Conservation (phyloP, 164 flowering plant species). For the Tinospora cordifolia region DNA sequence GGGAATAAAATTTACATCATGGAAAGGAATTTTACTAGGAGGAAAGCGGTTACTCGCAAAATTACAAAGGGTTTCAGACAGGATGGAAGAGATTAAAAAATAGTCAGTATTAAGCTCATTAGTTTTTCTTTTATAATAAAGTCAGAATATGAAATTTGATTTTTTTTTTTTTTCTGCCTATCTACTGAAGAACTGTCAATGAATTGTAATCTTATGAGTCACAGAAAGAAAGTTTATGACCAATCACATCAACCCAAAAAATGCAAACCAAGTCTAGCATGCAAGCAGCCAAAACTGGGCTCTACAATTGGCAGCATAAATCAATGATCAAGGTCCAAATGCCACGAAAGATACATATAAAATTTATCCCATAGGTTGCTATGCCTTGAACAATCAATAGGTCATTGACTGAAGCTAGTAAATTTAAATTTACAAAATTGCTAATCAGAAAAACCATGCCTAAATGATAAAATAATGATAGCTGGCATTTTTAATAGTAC, state of each 20-base stretch:
- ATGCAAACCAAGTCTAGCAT: not conserved
- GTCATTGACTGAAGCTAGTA: too few relatives aligned
- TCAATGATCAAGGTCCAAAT: not conserved
- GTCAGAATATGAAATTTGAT: not conserved
- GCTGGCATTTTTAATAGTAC: too few relatives aligned
- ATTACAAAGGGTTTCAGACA: not conserved
- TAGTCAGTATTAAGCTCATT: not conserved
- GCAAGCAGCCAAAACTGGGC: not conserved
- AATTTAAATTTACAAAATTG: too few relatives aligned
- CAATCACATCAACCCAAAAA: not conserved
- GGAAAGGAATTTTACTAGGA: constrained; percentile 8
- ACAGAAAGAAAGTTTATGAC: too few relatives aligned
- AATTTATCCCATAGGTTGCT: not conserved
- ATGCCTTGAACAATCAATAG: not conserved
- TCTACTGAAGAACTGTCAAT: too few relatives aligned
- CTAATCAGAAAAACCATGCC: too few relatives aligned
- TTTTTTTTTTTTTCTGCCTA: not conserved
- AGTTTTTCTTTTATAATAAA: not conserved
- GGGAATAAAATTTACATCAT: constrained; percentile 25
- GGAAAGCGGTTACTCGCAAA: not conserved
- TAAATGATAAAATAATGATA: too few relatives aligned
- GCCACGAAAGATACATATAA: not conserved
- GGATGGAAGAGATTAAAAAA: not conserved
- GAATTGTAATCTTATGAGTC: too few relatives aligned
- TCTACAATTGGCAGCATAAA: not conserved